Conservation (phyloP, 176 grass and related monocot genomes). For the Oryza officinalis region DNA sequence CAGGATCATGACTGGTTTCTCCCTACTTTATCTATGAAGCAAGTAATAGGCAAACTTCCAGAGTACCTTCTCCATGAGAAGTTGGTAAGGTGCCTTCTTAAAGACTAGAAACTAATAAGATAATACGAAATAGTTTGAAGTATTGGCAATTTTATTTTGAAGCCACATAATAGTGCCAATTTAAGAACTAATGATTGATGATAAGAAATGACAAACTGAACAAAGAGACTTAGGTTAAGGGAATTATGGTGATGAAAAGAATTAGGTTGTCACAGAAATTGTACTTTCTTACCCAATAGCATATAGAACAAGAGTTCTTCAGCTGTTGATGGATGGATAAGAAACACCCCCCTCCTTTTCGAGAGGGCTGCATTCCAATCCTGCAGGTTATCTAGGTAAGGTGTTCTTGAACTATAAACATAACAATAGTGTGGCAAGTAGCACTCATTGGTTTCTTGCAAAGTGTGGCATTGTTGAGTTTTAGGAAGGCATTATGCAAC, state of each 20-base stretch:
- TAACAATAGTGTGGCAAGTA: constrained; percentile 46
- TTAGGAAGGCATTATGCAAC: constrained; percentile 4
- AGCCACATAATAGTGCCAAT: not conserved
- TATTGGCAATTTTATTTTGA: constrained; percentile 30
- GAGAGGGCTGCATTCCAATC: constrained; percentile 79
- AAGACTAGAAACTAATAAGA: constrained; percentile 20
- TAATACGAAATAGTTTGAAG: not conserved
- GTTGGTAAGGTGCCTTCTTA: constrained; percentile 12
- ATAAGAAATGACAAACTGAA: constrained; percentile 29
- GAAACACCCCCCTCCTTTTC: constrained; percentile 70
- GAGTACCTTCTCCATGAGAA: constrained; percentile 7
- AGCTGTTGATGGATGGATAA: constrained; percentile 61
- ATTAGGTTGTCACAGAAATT: constrained; percentile 36
- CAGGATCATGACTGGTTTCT: not conserved
- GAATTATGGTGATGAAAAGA: constrained; percentile 33
- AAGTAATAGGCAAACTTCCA: constrained; percentile 1
- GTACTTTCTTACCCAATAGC: constrained; percentile 62
- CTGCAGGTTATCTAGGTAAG: constrained; percentile 65
- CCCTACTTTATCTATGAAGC: not conserved
- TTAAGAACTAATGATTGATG: constrained; percentile 4
- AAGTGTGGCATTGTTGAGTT: constrained; percentile 2
- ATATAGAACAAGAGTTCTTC: constrained; percentile 61
- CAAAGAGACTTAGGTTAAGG: constrained; percentile 27
- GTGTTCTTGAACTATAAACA: constrained; percentile 56
- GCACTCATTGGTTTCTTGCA: not conserved